Evolutionary conservation across 495 filamentous ascomycete species (phyloP), one percentile per base, ranked within the genome.

Genomic region (Podospora pseudoanserina): DNA sequence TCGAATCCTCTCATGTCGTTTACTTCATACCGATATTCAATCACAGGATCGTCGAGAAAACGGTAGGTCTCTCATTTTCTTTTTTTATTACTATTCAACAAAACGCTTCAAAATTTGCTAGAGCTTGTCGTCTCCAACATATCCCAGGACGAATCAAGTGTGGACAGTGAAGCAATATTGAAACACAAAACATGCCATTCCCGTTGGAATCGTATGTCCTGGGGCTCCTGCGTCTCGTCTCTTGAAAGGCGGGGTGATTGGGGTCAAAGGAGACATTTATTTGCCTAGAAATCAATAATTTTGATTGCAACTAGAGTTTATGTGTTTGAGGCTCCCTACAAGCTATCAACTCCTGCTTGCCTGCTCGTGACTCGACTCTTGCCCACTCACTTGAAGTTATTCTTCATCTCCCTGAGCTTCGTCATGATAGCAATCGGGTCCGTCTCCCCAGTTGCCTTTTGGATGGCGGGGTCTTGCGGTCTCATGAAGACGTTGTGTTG

Each of bases 401-500:
- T 97, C 87, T 99, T 99, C 91, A 97, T 91, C 75, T 96, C 92
- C 68, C 95, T 82, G 70, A 99, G 79, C 68, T 89, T 88, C 27
- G 83, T 86, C 91, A 99, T 97, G 7, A 98, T 93, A 23, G 92
- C 90, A 2, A 96, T 85, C 0, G 94, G 90, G 20, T 94, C 86
- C 11, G 85, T 92, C 80, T 92, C 87, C 65, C 92, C 93, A 0
- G 92, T 94, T 19, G 84, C 90, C 80, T 93, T 89, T 77, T 94
- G 91, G 67, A 99, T 88, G 69, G 84, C 86, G 6, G 91, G 91
- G 74, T 98, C 94, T 23, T 92, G 83, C 65, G 95, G 86, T 66
- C 88, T 86, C 95, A 99, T 98, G 73, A 99, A 99, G 3, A 97
- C 93, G 76, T 99, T 99, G 77, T 98, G 94, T 77, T 92, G 79